Base-by-base conservation (phyloP, 768 basidiomycete genomes). In the Boletus vermiculosoides region DNA sequence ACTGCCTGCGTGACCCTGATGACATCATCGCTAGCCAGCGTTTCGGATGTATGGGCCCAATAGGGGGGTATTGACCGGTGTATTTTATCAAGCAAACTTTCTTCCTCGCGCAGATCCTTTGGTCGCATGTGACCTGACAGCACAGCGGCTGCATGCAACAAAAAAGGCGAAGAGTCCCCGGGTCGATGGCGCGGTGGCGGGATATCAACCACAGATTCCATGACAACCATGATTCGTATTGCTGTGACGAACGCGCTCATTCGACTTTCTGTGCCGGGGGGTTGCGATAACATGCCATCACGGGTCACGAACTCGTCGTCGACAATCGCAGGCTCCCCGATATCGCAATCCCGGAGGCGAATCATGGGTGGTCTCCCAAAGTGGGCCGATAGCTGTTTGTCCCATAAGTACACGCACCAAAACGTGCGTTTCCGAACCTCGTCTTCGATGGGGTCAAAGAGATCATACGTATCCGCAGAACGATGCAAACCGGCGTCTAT, bases 401-500 rank as follows among this genome's bases (percentile, higher is more conserved):
- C 94, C 94, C 94, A 96, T 49, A 92, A 81, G 73, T 96, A 97
- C 28, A 95, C 92, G 57, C 92, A 92, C 93, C 94, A 97, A 72
- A 97, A 97, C 0, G 94, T 96, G 63, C 94, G 86, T 73, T 95
- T 96, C 56, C 94, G 83, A 30, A 94, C 85, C 70, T 96, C 92
- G 58, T 90, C 88, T 70, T 95, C 94, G 60, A 95, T 87, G 10
- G 89, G 82, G 72, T 94, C 88, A 70, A 97, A 96, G 50, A 91
- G 79, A 67, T 91, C 88, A 66, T 92, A 92, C 15, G 84, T 86
- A 61, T 94, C 92, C 0, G 90, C 87, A 40, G 86, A 88, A 50
- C 94, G 87, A 71, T 97, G 94, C 25, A 96, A 77, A 1, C 94
- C 94, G 6, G 89, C 89, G 68, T 97, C 94, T 62, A 94, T 80